A percentile compares a stretch with the other conserved stretches of the same genome.
Conservation (phyloP, 768 basidiomycete species). For the Dictyophora rubrovolvata region DNA sequence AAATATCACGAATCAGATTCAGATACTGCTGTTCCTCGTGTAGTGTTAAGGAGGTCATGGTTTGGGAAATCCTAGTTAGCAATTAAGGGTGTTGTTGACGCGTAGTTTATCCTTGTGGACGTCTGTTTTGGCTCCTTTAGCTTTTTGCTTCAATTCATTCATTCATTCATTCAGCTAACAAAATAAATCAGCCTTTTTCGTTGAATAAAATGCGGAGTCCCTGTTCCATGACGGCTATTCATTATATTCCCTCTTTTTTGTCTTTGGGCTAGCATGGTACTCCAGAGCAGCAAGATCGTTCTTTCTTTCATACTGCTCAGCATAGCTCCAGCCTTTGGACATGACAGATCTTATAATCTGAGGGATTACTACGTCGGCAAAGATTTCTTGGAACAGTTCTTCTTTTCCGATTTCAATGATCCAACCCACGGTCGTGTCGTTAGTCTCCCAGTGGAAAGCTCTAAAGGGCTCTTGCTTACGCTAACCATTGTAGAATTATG, state of each 20-base stretch:
- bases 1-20: conserved; percentile 63
- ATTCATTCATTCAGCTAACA: neutral
- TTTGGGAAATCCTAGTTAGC: conserved; percentile 12
- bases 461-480: neutral
- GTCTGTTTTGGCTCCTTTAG: neutral
- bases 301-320: too few relatives aligned
- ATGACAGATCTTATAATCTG: conserved; percentile 17
- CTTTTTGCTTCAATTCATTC: neutral
- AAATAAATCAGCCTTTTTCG: neutral
- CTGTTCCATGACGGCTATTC: neutral
- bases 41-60: neutral
- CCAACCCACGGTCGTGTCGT: conserved; percentile 55
- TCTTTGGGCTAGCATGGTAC: neutral
- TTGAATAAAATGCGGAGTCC: neutral
- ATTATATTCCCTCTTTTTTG: neutral
- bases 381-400: conserved; percentile 38
- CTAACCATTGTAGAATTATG: conserved; percentile 31
- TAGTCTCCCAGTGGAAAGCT: neutral
- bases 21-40: conserved; percentile 93
- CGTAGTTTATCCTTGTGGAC: conserved; percentile 6
- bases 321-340: neutral
- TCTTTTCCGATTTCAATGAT: conserved; percentile 41
- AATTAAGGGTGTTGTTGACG: conserved; percentile 3
- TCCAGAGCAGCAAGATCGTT: too few relatives aligned
- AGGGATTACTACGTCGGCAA: conserved; percentile 23